Percentiles rank a stretch among this genome's conserved stretches.
Conservation (phyloP, 768 basidiomycete species). For the Sporobolomyces pararoseus region DNA sequence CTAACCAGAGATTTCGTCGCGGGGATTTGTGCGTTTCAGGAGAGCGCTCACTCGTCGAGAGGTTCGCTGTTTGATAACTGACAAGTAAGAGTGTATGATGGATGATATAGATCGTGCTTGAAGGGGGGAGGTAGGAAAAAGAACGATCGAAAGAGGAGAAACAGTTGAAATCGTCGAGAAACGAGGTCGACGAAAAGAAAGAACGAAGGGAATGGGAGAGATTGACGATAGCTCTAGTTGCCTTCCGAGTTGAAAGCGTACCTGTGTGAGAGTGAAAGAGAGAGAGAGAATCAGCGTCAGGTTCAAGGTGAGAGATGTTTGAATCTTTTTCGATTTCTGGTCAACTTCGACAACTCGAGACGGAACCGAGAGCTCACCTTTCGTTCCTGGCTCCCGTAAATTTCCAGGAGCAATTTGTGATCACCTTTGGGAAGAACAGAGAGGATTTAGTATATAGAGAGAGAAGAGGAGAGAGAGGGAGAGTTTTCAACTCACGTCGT, state of each 20-base stretch:
- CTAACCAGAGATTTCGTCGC: background rate
- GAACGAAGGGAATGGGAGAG: background rate
- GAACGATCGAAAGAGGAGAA: background rate
- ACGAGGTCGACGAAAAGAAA: background rate
- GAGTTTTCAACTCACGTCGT: no score
- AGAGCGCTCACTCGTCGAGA: background rate
- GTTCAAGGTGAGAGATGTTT: background rate
- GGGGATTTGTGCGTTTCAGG: background rate
- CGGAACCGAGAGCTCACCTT: background rate
- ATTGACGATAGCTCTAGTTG: no score
- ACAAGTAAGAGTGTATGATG: background rate
- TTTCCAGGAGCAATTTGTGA: slow-evolving; percentile 22
- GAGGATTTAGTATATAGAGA: no score
- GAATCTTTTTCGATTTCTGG: background rate
- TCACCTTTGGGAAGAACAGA: no score
- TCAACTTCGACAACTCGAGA: no score
- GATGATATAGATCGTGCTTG: no score
- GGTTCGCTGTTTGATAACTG: no score
- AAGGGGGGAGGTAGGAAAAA: no score
- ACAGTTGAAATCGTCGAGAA: background rate
- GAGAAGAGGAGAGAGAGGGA: no score
- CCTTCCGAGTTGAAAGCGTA: slow-evolving; percentile 1
- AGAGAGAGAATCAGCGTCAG: no score
- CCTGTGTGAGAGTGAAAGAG: no score
- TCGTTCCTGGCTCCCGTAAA: slow-evolving; percentile 40